phyloP scores from a whole-genome alignment of 805 yeast species.

The Metschnikowia dekortorum region DNA sequence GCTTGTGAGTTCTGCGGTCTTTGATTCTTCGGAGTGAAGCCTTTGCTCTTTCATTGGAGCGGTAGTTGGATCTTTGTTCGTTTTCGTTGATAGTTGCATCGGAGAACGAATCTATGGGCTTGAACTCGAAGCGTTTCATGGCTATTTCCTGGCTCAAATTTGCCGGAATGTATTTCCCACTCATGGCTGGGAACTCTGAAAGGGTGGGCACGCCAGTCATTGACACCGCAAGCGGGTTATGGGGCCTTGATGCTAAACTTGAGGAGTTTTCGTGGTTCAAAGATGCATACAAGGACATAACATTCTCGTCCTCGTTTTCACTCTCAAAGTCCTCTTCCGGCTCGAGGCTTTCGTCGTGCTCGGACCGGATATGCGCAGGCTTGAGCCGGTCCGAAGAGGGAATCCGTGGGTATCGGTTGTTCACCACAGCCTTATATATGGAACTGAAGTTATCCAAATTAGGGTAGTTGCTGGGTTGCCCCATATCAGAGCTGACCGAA shows the following conservation, averaged over 20 bases:
- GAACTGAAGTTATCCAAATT: slow-evolving; percentile 27
- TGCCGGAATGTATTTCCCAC: slow-evolving; percentile 26
- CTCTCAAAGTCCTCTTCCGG: slow-evolving; percentile 27
- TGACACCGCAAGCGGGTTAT: slow-evolving; percentile 7
- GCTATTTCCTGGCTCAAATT: slow-evolving; percentile 15
- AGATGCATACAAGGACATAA: slow-evolving; percentile 62
- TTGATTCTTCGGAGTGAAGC: slow-evolving; percentile 61
- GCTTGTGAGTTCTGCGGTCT: slow-evolving; percentile 51
- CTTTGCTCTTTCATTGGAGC: slow-evolving; percentile 60
- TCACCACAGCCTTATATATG: slow-evolving; percentile 20
- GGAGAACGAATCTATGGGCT: slow-evolving; percentile 13
- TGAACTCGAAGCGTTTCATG: slow-evolving; percentile 15
- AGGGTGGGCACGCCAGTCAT: slow-evolving; percentile 36
- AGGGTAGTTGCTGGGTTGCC: slow-evolving; percentile 7
- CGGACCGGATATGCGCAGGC: neutral
- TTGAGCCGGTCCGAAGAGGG: slow-evolving; percentile 9
- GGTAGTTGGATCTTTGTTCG: slow-evolving; percentile 13
- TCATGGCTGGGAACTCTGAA: slow-evolving; percentile 40
- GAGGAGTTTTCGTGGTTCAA: slow-evolving; percentile 28
- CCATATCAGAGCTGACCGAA: slow-evolving; percentile 11
- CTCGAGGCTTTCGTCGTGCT: slow-evolving; percentile 4
- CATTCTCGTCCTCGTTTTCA: slow-evolving; percentile 60
- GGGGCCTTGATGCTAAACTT: slow-evolving; percentile 9
- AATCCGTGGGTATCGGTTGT: slow-evolving; percentile 10
- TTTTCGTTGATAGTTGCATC: slow-evolving; percentile 11